These are phyloP conservation scores for Zygotorulaspora sp. DNA, from an alignment of 805 yeast genomes.

Conservation along the genomic window DNA sequence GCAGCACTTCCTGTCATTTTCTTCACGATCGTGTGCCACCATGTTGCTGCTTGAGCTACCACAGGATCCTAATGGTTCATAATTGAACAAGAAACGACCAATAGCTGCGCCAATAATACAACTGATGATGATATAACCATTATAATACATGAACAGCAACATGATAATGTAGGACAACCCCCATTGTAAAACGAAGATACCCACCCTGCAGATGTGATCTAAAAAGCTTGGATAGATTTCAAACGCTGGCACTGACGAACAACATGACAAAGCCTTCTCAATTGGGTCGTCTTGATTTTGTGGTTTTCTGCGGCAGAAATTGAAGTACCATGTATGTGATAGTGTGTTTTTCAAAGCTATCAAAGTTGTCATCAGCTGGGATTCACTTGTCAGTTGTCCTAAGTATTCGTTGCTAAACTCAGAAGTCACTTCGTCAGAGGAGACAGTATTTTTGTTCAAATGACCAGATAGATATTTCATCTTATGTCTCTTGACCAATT, in stretches of 20 bases:
- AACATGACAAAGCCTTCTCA: conserved; percentile 8
- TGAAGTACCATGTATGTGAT: conserved; percentile 37
- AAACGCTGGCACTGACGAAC: conserved; percentile 13
- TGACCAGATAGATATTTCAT: conserved; percentile 8
- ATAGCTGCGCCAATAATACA: conserved; percentile 59
- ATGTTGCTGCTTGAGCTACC: conserved; percentile 8
- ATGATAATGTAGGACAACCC: conserved; percentile 61
- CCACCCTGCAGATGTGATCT: conserved; percentile 50
- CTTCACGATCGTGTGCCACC: conserved; percentile 29
- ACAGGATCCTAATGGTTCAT: conserved; percentile 39
- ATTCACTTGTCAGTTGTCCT: conserved; percentile 4
- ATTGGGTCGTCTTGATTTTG: conserved; percentile 1
- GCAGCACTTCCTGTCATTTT: conserved; percentile 36
- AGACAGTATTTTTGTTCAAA: conserved; percentile 3
- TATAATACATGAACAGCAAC: conserved; percentile 72
- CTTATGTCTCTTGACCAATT: conserved; percentile 33
- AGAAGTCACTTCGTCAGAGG: conserved; percentile 10
- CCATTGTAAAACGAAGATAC: conserved; percentile 55
- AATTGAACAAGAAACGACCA: conserved; percentile 52
- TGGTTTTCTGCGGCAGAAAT: conserved; percentile 5
- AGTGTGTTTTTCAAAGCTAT: conserved; percentile 25
- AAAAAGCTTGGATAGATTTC: conserved; percentile 38
- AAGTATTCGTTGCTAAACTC: conserved; percentile 5
- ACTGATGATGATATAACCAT: conserved; percentile 61
- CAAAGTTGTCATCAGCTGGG: conserved; percentile 14